Evolutionary conservation across 2,329 filamentous ascomycete species (phyloP), one percentile per base, ranked within the genome.

Genomic region (Clathrospora elynae): DNA sequence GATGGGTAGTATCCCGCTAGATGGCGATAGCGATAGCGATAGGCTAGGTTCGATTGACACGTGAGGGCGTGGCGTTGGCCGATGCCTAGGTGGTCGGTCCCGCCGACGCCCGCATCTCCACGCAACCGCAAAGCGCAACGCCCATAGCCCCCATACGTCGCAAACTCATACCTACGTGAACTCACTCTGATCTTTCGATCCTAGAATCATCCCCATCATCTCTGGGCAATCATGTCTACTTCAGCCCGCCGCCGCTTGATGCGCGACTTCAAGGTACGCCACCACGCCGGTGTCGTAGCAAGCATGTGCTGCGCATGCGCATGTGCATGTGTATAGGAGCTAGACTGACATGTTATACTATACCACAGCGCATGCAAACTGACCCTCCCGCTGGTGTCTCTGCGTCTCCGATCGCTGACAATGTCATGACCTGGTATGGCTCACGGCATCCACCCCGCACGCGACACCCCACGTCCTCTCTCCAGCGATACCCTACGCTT

Each of bases 361-460:
- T 14, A 24, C 11, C 49, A 44, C 68, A 96, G 91, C 90, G 93
- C 73, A 99, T 99, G 92, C 93, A 99, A 77, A 97, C 92, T 31
- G 93, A 99, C 68, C 93, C 93, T 71, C 93, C 93, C 7, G 92
- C 92, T 36, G 93, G 93, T 45, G 92, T 99, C 38, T 97, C 92
- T 55, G 93, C 93, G 11, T 97, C 91, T 38, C 93, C 93, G 5
- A 88, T 97, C 32, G 90, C 92, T 49, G 90, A 96, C 67, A 96
- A 96, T 77, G 90, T 96, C 63, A 96, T 96, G 90, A 95, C 89
- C 35, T 96, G 90, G 90, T 95, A 80, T 54, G 79, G 24, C 32
- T 31, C 22, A 25, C 23, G 25, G 30, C 35, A 20, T 13, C 49
- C 39, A 52, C 51, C 47, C 55, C 51, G 51, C 62, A 67, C 61